Evolutionary conservation across 306 rosid genomes (phyloP).

Genomic region (Boehmeria nivea): DNA sequence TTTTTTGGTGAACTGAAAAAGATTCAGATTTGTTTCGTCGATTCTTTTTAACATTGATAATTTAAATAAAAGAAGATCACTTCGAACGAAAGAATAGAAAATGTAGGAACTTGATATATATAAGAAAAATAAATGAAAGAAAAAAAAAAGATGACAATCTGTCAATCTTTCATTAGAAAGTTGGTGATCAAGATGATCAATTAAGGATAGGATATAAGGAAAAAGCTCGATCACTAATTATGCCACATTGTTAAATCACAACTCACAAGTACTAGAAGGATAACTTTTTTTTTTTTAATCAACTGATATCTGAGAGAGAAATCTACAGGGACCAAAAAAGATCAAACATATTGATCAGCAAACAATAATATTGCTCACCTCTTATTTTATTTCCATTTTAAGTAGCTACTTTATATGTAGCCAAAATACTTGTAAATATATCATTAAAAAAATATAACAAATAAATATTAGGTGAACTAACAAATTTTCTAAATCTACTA

Average conservation of each 20-base stretch:
- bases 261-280: neutral
- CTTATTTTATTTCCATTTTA: too few species aligned
- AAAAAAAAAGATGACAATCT: too few species aligned
- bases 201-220: neutral
- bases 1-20: neutral
- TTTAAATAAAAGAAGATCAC: too few species aligned
- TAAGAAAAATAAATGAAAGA: too few species aligned
- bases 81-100: neutral
- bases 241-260: neutral
- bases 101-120: too few species aligned
- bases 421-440: too few species aligned
- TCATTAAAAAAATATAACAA: neutral
- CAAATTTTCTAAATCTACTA: neutral
- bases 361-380: too few species aligned
- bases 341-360: too few species aligned
- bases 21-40: too few species aligned
- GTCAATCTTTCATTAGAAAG: slow-evolving; percentile 5
- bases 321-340: neutral
- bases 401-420: neutral
- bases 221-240: neutral
- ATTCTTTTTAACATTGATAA: too few species aligned
- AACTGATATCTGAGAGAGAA: neutral
- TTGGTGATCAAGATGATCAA: neutral
- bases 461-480: neutral
- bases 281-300: neutral